phyloP scores from a whole-genome alignment of 805 yeast genomes.

The Sugiyamaella qingdaonensis region DNA sequence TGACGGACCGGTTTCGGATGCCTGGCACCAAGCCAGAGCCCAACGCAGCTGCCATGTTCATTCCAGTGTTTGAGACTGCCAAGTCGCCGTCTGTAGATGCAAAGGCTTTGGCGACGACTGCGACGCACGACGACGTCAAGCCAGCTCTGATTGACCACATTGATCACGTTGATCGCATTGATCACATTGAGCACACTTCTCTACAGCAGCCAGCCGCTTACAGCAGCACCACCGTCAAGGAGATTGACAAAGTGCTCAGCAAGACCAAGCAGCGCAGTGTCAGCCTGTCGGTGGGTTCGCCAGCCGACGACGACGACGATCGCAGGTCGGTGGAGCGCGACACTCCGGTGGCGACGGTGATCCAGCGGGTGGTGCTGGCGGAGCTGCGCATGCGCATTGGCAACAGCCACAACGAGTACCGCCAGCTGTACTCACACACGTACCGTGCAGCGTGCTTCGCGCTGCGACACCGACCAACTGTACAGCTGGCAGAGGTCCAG shows the following conservation, averaged over 20 bases:
- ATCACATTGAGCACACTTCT: too few species aligned
- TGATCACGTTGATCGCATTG: too few species aligned
- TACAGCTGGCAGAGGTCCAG: constrained; percentile 15
- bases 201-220: constrained; percentile 7
- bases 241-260: too few species aligned
- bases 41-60: background rate
- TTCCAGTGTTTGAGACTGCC: background rate
- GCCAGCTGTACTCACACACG: constrained; percentile 27
- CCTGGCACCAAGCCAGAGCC: background rate
- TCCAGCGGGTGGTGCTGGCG: constrained; percentile 32
- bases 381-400: constrained; percentile 33
- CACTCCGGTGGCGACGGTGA: constrained; percentile 5
- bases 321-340: background rate
- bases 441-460: constrained; percentile 28
- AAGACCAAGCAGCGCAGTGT: too few species aligned
- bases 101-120: too few species aligned
- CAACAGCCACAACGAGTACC: constrained; percentile 26
- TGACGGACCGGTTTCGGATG: background rate
- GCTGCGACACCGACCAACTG: constrained; percentile 19
- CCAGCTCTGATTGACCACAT: too few species aligned
- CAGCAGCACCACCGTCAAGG: too few species aligned
- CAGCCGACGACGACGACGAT: too few species aligned
- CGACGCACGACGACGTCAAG: too few species aligned
- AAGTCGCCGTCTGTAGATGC: background rate
- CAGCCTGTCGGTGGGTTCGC: too few species aligned